Conservation (phyloP, 1,284 basidiomycete genomes). For the Erythrobasidium hasegawianum region DNA sequence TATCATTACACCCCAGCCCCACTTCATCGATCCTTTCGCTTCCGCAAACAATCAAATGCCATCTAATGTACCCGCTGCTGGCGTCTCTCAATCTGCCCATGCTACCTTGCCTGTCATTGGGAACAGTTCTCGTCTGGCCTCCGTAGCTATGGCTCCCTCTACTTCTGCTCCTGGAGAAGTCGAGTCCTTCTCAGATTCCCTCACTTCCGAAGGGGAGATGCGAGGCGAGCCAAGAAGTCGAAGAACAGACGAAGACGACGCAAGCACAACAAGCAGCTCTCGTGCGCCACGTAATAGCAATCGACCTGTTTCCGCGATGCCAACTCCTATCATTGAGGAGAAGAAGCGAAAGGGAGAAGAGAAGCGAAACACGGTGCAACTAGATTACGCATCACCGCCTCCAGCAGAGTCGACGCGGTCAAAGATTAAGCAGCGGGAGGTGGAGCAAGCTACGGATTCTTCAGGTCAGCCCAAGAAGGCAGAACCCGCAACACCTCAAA, state of each 20-base stretch:
- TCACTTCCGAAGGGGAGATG: slow-evolving; percentile 31
- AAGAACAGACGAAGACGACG: slow-evolving; percentile 26
- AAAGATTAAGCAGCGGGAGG: slow-evolving; percentile 19
- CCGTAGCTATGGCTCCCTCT: slow-evolving; percentile 30
- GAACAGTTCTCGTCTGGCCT: slow-evolving; percentile 22
- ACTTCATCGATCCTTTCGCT: slow-evolving; percentile 30
- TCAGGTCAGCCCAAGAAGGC: background rate
- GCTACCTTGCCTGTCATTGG: slow-evolving; percentile 6
- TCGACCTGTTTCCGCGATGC: background rate
- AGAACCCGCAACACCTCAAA: background rate
- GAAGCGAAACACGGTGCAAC: slow-evolving; percentile 81
- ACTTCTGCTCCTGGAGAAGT: slow-evolving; percentile 34
- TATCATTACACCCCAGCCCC: background rate
- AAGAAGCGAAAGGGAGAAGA: slow-evolving; percentile 43
- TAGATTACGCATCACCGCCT: slow-evolving; percentile 60
- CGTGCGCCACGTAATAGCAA: slow-evolving; percentile 2
- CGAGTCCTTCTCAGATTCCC: slow-evolving; percentile 26
- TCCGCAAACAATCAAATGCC: background rate
- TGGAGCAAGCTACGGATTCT: background rate
- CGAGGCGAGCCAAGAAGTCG: slow-evolving; percentile 24
- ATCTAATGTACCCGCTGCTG: background rate
- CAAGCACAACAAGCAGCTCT: slow-evolving; percentile 27
- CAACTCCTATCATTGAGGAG: slow-evolving; percentile 11
- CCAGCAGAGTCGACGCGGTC: slow-evolving; percentile 28
- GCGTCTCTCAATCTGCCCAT: background rate